Evolutionary conservation across 2,329 filamentous ascomycete species (phyloP), one percentile per base, ranked within the genome.

Genomic region (Alternaria incomplexa): DNA sequence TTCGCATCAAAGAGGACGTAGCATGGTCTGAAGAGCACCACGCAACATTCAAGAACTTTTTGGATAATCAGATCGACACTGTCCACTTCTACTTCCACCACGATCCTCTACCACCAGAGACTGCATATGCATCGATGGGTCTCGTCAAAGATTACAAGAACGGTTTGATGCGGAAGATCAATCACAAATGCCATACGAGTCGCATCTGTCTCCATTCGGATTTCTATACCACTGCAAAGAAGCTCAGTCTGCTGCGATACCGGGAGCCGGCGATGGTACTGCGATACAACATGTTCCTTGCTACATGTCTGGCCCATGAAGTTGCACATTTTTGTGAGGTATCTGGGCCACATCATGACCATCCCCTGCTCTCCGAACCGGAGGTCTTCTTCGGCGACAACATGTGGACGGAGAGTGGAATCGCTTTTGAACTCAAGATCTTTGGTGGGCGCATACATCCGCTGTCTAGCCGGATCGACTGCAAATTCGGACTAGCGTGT

Each of bases 281-380:
- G 22, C 77, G 79, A 12, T 81, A 80, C 70, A 80, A 81, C 45
- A 68, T 81, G 30, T 80, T 80, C 56, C 67, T 81, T 3, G 79
- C 79, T 11, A 74, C 79, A 8, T 80, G 77, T 45, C 63, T 81
- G 8, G 71, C 71, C 5, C 79, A 81, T 45, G 79, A 81, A 62
- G 72, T 81, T 58, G 78, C 79, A 30, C 79, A 81, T 62, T 81
- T 80, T 65, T 76, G 80, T 53, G 79, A 80, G 59, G 74, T 80
- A 2, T 79, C 78, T 11, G 77, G 77, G 6, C 77, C 77, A 8
- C 76, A 78, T 46, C 78, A 78, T 52, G 73, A 78, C 17, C 76
- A 77, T 28, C 74, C 73, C 0, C 66, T 80, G 3, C 65, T 80
- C 2, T 78, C 76, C 7, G 70, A 76, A 58, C 76, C 77, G 0